Evolutionary conservation across 2,329 filamentous ascomycete genomes (phyloP).

Genomic region (Diplodia seriata): DNA sequence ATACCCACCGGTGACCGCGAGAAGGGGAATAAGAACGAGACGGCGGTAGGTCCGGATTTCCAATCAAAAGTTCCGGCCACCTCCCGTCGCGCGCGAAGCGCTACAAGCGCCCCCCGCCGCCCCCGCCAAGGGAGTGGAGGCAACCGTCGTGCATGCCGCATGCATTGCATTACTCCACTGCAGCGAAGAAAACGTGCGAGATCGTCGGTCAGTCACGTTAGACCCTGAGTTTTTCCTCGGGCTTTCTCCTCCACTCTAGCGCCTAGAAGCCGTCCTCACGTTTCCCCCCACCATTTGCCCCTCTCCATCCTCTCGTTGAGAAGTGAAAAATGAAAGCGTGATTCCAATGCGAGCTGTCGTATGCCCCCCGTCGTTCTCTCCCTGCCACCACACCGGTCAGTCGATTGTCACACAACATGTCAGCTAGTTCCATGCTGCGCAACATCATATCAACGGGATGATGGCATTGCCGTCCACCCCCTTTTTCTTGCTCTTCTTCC

Average conservation of each 20-base stretch:
- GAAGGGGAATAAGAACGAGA: not conserved
- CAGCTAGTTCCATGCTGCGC: conserved; percentile 1
- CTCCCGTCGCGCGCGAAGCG: not conserved
- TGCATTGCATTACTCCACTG: not conserved
- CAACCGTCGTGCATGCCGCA: not conserved
- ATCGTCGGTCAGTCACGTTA: conserved; percentile 1
- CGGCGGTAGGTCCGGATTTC: not conserved
- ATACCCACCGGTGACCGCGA: not conserved
- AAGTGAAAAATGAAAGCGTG: not conserved
- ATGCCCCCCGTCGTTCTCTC: not conserved
- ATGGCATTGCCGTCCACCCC: not conserved
- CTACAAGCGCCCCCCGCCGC: not conserved
- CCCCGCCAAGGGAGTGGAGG: not conserved
- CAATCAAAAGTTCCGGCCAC: not conserved
- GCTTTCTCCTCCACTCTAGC: not conserved
- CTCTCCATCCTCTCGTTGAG: not conserved
- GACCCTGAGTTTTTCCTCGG: not conserved
- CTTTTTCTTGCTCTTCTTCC: not conserved
- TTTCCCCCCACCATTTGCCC: not conserved
- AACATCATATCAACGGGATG: not conserved
- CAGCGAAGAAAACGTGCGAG: not conserved
- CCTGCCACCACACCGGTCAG: not conserved
- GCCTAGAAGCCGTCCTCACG: not conserved
- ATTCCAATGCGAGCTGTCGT: not conserved
- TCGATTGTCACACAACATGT: not conserved